A percentile compares a stretch with the other conserved stretches of the same genome.
Evolutionary conservation across 495 filamentous ascomycete genomes (phyloP).

Genomic region (Lasiosphaeriaceae sp.): DNA sequence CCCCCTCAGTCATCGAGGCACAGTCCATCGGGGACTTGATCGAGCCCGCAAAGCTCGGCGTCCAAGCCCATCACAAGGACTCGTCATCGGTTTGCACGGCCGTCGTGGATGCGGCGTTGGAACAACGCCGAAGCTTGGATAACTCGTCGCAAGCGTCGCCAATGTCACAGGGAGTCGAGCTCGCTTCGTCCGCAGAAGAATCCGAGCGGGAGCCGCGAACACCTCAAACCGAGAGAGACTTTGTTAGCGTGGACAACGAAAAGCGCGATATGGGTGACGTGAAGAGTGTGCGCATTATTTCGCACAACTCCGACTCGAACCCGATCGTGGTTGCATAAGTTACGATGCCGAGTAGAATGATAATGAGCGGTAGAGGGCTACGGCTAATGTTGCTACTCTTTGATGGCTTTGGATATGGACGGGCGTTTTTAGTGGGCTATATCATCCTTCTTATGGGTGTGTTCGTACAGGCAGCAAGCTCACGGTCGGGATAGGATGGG

Average conservation of each 20-base stretch:
- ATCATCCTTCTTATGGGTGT: not conserved
- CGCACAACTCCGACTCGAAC: slow-evolving; percentile 1
- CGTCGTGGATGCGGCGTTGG: slow-evolving; percentile 1
- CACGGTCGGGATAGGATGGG: not conserved
- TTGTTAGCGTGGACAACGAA: not conserved
- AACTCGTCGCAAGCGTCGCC: slow-evolving; percentile 10
- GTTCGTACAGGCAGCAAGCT: not conserved
- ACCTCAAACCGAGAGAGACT: slow-evolving; percentile 21
- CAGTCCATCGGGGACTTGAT: not conserved
- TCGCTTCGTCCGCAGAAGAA: slow-evolving; percentile 25
- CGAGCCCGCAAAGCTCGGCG: not conserved
- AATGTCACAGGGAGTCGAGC: slow-evolving; percentile 16
- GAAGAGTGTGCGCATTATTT: slow-evolving; percentile 14
- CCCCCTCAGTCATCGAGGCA: slow-evolving; percentile 2
- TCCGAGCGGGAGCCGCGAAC: slow-evolving; percentile 29
- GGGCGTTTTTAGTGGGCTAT: not conserved
- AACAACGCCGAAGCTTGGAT: slow-evolving; percentile 3
- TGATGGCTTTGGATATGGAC: not conserved
- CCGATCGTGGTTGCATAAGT: slow-evolving; percentile 9
- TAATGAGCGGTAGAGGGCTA: not conserved
- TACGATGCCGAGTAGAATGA: not conserved
- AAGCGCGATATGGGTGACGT: not conserved
- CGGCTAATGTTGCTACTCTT: not conserved
- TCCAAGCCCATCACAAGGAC: slow-evolving; percentile 25
- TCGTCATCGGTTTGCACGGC: slow-evolving; percentile 30